Evolutionary conservation across 148 eudicot species (phyloP).

Genomic region (Hydrangea macrophylla): DNA sequence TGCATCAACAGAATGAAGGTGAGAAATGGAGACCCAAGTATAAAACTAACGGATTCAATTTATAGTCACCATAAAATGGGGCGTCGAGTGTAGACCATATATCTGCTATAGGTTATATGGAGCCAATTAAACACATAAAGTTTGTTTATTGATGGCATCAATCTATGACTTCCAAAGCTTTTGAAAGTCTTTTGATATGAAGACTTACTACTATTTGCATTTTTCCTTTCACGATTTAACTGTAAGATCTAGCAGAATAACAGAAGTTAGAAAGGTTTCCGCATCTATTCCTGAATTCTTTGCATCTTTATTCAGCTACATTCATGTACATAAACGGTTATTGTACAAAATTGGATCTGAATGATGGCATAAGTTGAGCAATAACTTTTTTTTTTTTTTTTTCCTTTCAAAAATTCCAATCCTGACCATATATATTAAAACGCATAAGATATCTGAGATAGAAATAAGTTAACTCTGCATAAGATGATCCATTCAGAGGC

Average conservation of each 20-base stretch:
- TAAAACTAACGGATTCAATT: not conserved
- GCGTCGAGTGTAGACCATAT: not conserved
- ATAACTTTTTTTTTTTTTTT: too few relatives aligned
- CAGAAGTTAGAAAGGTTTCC: too few relatives aligned
- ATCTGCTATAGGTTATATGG: not conserved
- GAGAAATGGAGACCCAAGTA: not conserved
- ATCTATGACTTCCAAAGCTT: not conserved
- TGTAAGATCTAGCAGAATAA: too few relatives aligned
- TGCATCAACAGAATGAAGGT: constrained; percentile 26
- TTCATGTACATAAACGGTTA: too few relatives aligned
- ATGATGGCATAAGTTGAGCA: too few relatives aligned
- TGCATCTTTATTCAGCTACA: too few relatives aligned
- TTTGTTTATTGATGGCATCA: not conserved
- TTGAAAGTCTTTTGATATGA: not conserved
- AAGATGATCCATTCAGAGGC: not conserved
- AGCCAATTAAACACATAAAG: not conserved
- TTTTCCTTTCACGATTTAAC: not conserved
- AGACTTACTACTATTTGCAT: not conserved
- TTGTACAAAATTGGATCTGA: too few relatives aligned
- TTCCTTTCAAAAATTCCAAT: too few relatives aligned
- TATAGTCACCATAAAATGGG: not conserved
- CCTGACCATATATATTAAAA: too few relatives aligned
- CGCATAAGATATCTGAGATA: not conserved
- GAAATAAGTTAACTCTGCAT: not conserved
- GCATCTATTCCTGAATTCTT: too few relatives aligned